phyloP scores from a whole-genome alignment of 2,329 filamentous ascomycete genomes.

The Mycocentrospora acerina region DNA sequence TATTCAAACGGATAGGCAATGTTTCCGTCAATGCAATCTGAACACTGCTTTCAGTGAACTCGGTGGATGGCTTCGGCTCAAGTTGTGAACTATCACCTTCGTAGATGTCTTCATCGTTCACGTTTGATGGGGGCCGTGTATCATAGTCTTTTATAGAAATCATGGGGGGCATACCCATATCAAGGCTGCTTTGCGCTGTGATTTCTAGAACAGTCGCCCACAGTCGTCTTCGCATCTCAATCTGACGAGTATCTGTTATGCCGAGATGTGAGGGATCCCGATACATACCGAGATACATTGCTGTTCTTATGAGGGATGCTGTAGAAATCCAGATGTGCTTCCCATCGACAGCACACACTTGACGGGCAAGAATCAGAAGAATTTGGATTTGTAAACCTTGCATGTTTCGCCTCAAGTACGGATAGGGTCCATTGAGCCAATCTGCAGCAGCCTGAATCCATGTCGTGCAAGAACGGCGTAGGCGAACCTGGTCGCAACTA shows the following conservation, averaged over 20 bases:
- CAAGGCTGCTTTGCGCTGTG: slow-evolving; percentile 39
- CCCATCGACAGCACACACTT: slow-evolving; percentile 38
- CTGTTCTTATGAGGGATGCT: slow-evolving; percentile 41
- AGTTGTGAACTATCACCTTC: slow-evolving; percentile 27
- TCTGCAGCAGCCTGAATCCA: slow-evolving; percentile 61
- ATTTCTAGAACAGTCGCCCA: slow-evolving; percentile 41
- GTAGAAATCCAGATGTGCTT: slow-evolving; percentile 43
- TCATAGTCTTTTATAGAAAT: slow-evolving; percentile 42
- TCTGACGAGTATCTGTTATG: slow-evolving; percentile 37
- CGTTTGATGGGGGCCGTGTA: slow-evolving; percentile 40
- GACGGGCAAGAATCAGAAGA: slow-evolving; percentile 41
- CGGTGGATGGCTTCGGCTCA: slow-evolving; percentile 17
- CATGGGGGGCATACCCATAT: slow-evolving; percentile 41
- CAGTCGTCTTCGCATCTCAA: slow-evolving; percentile 42
- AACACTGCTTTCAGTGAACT: slow-evolving; percentile 41
- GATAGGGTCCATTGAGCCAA: slow-evolving; percentile 56
- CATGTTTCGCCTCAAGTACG: slow-evolving; percentile 55
- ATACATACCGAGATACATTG: slow-evolving; percentile 46
- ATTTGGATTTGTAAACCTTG: slow-evolving; percentile 52
- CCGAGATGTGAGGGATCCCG: slow-evolving; percentile 41
- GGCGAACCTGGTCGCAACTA: slow-evolving; percentile 48
- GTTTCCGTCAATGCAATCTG: slow-evolving; percentile 39
- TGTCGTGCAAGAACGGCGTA: slow-evolving; percentile 34
- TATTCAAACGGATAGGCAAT: slow-evolving; percentile 39
- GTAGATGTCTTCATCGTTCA: slow-evolving; percentile 44